Conservation (phyloP, 441 rosid genomes). For the Lagerstroemia fauriei region DNA sequence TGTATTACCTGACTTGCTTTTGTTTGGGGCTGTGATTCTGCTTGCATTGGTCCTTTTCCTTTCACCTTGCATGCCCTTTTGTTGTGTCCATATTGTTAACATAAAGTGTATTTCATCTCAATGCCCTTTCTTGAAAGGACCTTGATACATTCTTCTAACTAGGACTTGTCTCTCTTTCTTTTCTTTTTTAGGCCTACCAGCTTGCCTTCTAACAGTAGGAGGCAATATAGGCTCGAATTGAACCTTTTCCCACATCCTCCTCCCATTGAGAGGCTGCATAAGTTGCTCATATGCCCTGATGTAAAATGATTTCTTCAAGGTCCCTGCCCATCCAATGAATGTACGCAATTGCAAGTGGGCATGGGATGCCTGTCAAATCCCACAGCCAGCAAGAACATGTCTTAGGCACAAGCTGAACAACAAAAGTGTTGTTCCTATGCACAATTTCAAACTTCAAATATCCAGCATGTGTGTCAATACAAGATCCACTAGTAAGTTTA, state of each 20-base stretch:
- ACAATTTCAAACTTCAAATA: neutral
- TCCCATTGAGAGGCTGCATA: neutral
- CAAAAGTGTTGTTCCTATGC: too few relatives aligned
- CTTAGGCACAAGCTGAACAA: neutral
- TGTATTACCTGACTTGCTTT: too few relatives aligned
- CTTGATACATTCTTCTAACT: neutral
- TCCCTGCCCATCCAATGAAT: neutral
- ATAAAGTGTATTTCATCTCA: neutral
- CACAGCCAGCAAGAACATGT: neutral
- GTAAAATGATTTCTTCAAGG: neutral
- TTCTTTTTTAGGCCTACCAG: neutral
- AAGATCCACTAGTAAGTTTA: neutral
- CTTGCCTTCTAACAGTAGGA: neutral
- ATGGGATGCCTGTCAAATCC: neutral
- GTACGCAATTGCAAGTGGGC: neutral
- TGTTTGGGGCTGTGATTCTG: neutral
- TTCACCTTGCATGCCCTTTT: neutral
- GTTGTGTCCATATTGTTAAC: neutral
- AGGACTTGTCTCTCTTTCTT: neutral
- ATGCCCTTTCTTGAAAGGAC: neutral
- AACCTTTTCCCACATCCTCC: too few relatives aligned
- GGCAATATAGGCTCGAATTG: neutral
- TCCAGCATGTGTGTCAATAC: neutral
- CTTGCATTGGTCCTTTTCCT: neutral
- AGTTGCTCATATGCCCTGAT: too few relatives aligned